Conservation (phyloP, 371 early-diverging fungal species). For the Gilbertella persicaria region DNA sequence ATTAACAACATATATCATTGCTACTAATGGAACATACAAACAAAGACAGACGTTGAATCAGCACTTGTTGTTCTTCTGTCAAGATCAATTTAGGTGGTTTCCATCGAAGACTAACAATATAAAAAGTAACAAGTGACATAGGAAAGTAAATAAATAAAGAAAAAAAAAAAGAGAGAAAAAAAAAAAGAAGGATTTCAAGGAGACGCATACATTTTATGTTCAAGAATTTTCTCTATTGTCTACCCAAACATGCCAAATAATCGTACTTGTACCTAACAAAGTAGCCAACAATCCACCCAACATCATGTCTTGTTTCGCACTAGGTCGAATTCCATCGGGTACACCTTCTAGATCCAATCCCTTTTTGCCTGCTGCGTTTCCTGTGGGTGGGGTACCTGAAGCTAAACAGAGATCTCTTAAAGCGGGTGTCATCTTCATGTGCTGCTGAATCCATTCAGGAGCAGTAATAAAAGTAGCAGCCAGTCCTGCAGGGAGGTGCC, state of each 20-base stretch:
- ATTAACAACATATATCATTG: neutral
- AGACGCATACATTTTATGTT: too few relatives aligned
- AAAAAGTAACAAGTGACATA: conserved; percentile 18
- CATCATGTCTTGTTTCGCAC: conserved; percentile 50
- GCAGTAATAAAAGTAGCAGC: conserved; percentile 62
- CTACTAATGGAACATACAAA: conserved; percentile 24
- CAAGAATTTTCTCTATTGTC: too few relatives aligned
- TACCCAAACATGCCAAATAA: conserved; percentile 67
- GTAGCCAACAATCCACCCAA: conserved; percentile 64
- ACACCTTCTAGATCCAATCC: conserved; percentile 53
- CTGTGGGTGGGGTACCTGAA: conserved; percentile 48
- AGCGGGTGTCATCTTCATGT: conserved; percentile 28
- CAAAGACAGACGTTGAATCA: conserved; percentile 14
- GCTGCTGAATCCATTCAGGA: conserved; percentile 42
- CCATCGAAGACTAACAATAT: conserved; percentile 37
- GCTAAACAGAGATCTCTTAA: conserved; percentile 49
- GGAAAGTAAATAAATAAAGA: neutral
- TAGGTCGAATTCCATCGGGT: conserved; percentile 46
- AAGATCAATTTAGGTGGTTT: conserved; percentile 31
- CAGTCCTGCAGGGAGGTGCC: conserved; percentile 44
- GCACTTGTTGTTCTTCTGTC: conserved; percentile 19
- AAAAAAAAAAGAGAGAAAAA: too few relatives aligned
- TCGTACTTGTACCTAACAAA: conserved; percentile 63
- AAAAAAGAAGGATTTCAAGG: conserved; percentile 11
- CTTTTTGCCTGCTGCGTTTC: conserved; percentile 59